phyloP scores from a whole-genome alignment of 2,329 filamentous ascomycete genomes.

The Phialemonium atrogriseum region DNA sequence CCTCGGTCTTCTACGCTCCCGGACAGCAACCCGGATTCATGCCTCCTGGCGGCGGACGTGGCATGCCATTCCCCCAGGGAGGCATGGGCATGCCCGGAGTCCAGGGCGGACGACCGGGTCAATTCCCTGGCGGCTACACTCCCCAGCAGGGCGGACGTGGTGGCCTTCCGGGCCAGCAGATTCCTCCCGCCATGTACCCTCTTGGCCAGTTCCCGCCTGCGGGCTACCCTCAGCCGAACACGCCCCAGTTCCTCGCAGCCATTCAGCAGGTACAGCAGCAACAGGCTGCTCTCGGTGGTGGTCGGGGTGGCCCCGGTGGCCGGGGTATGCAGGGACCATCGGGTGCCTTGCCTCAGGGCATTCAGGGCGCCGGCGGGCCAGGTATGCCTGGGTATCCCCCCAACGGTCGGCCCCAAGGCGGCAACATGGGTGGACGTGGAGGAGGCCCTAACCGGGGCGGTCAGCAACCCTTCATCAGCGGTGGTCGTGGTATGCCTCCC shows the following conservation, averaged over 20 bases:
- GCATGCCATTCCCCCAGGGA: constrained; percentile 58
- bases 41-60: constrained; percentile 51
- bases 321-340: constrained; percentile 60
- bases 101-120: constrained; percentile 74
- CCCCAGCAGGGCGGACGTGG: constrained; percentile 84
- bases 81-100: constrained; percentile 61
- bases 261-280: constrained; percentile 67
- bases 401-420: constrained; percentile 42
- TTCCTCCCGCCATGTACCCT: constrained; percentile 80
- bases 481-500: constrained; percentile 34
- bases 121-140: constrained; percentile 77
- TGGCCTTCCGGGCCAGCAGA: constrained; percentile 71
- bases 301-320: constrained; percentile 57
- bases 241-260: constrained; percentile 71
- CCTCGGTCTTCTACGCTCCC: constrained; percentile 85
- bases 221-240: constrained; percentile 70
- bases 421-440: constrained; percentile 29
- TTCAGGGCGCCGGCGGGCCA: constrained; percentile 39
- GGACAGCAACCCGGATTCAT: constrained; percentile 68
- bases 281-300: constrained; percentile 45
- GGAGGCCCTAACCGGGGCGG: constrained; percentile 31
- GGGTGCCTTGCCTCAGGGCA: constrained; percentile 49
- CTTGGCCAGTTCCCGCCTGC: constrained; percentile 73
- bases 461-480: constrained; percentile 30
- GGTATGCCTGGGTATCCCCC: constrained; percentile 52